These are phyloP conservation scores for Penicillium sp. DNA, from an alignment of 2,329 filamentous ascomycete species.

Conservation along the genomic window DNA sequence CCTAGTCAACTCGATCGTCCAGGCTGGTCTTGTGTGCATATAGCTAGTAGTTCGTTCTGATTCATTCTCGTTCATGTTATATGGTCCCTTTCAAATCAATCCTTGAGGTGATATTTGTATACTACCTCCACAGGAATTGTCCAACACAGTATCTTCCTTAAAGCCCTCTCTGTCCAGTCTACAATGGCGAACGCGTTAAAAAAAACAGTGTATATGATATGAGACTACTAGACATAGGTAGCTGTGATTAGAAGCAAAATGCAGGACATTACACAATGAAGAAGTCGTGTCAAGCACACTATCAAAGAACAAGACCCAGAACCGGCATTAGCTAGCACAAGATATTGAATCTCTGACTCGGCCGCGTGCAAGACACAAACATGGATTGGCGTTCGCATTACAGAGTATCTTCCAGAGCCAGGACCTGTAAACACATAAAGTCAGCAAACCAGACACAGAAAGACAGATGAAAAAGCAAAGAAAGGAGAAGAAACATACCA, in stretches of 20 bases:
- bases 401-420: conserved; percentile 53
- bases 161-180: not conserved
- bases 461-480: not conserved
- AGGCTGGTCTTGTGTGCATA: not conserved
- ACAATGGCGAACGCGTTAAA: not conserved
- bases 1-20: not conserved
- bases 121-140: not conserved
- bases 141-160: not conserved
- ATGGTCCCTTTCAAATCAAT: not conserved
- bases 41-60: not conserved
- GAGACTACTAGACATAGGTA: not conserved
- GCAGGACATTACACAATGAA: not conserved
- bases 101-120: not conserved
- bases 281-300: not conserved
- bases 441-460: not conserved
- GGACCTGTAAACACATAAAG: conserved; percentile 44
- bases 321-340: not conserved
- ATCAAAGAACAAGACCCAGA: not conserved
- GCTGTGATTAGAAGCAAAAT: not conserved
- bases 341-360: not conserved
- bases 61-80: not conserved
- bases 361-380: not conserved
- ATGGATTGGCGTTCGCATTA: conserved; percentile 16
- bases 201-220: not conserved
- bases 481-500: conserved; percentile 58